These are phyloP conservation scores for Ormosia semicastrata DNA, from an alignment of 306 rosid species.

Conservation along the genomic window DNA sequence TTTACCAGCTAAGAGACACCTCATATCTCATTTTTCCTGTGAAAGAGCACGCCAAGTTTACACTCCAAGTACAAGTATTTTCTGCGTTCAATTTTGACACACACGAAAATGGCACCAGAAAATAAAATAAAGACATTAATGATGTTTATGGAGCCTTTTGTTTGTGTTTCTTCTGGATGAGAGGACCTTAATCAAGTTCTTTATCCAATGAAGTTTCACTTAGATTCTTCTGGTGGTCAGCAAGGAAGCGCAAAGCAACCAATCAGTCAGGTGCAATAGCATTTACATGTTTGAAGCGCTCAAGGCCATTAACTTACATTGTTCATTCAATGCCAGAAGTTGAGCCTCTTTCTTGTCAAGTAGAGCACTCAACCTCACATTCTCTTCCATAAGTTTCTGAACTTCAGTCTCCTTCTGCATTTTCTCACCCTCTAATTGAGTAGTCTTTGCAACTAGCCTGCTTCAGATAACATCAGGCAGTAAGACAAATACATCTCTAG, in stretches of 20 bases:
- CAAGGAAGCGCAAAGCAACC: conserved; percentile 24
- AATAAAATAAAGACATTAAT: conserved; percentile 20
- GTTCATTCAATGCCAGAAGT: conserved; percentile 94
- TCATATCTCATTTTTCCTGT: background rate
- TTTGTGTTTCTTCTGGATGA: conserved; percentile 34
- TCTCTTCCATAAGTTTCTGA: conserved; percentile 96
- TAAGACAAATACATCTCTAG: conserved; percentile 6
- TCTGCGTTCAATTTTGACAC: conserved; percentile 18
- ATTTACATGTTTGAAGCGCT: conserved; percentile 72
- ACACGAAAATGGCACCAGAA: conserved; percentile 35
- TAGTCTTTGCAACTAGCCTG: conserved; percentile 90
- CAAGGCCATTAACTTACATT: conserved; percentile 99
- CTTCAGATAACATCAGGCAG: conserved; percentile 24
- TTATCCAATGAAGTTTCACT: conserved; percentile 22
- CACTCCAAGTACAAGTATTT: conserved; percentile 32
- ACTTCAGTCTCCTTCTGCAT: conserved; percentile 94
- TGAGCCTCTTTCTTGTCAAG: conserved; percentile 99
- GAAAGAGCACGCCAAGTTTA: conserved; percentile 42
- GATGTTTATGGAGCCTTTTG: conserved; percentile 34
- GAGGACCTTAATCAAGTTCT: conserved; percentile 27
- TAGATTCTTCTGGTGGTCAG: conserved; percentile 16
- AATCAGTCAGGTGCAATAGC: conserved; percentile 13
- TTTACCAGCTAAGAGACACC: conserved; percentile 8
- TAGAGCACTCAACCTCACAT: conserved; percentile 82
- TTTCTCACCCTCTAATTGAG: conserved; percentile 96